Conservation (phyloP, 164 flowering plant species). For the Vitis riparia region DNA sequence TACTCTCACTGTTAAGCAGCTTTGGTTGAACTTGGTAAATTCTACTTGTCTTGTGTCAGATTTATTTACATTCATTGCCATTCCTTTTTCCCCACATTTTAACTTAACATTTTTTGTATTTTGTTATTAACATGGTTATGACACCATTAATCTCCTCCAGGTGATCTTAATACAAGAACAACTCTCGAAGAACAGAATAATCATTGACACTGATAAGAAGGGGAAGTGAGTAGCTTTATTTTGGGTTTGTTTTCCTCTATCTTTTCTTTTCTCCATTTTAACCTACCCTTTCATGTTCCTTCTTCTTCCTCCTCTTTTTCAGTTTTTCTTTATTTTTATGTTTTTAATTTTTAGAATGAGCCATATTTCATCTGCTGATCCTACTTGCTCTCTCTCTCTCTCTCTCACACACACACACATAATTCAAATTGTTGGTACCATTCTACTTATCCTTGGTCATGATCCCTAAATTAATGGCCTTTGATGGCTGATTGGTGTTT, state of each 20-base stretch:
- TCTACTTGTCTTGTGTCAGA: too few relatives aligned
- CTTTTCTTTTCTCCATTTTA: not conserved
- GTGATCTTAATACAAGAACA: slow-evolving; percentile 93
- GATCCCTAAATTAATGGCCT: not conserved
- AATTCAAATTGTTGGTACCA: too few relatives aligned
- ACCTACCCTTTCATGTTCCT: not conserved
- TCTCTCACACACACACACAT: not conserved
- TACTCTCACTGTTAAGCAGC: too few relatives aligned
- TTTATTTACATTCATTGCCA: too few relatives aligned
- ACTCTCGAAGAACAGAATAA: slow-evolving; percentile 92
- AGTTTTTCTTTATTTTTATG: not conserved
- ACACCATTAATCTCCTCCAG: slow-evolving; percentile 36
- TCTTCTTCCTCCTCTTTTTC: not conserved
- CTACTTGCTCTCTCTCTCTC: not conserved
- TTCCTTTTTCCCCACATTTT: too few relatives aligned
- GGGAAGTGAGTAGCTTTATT: slow-evolving; percentile 53
- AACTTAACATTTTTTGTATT: too few relatives aligned
- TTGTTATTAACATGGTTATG: not conserved
- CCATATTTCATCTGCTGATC: not conserved
- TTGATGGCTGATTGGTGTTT: too few relatives aligned
- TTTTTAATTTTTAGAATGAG: not conserved
- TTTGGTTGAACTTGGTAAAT: too few relatives aligned
- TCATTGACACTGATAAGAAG: slow-evolving; percentile 84
- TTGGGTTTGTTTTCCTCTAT: not conserved
- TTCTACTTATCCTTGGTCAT: not conserved